phyloP scores from a whole-genome alignment of 2,329 filamentous ascomycete genomes.

The Cadophora luteo-olivacea region DNA sequence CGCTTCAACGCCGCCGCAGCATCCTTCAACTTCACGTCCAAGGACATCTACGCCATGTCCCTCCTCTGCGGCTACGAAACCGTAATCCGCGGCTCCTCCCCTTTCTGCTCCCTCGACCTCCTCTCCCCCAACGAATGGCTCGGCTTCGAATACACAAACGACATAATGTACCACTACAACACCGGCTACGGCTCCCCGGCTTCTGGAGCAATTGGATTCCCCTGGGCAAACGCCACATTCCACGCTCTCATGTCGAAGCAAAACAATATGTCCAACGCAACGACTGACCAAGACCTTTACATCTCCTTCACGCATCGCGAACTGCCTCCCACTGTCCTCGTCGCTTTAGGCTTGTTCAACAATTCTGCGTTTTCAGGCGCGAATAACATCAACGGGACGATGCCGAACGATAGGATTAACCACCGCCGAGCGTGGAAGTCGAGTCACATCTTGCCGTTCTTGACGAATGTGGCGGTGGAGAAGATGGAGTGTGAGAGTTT shows the following conservation, averaged over 20 bases:
- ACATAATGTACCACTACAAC: conserved; percentile 58
- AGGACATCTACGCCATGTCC: conserved; percentile 58
- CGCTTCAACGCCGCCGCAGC: conserved; percentile 54
- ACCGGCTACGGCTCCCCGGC: conserved; percentile 57
- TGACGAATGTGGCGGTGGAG: conserved; percentile 60
- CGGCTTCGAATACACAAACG: conserved; percentile 56
- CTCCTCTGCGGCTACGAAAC: conserved; percentile 58
- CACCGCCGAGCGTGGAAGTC: conserved; percentile 56
- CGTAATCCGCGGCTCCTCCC: conserved; percentile 54
- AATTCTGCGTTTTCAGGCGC: conserved; percentile 55
- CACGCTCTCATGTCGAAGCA: conserved; percentile 44
- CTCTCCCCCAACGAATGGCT: conserved; percentile 56
- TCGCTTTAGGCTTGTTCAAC: conserved; percentile 61
- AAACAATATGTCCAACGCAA: conserved; percentile 44
- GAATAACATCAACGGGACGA: conserved; percentile 55
- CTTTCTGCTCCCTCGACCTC: conserved; percentile 53
- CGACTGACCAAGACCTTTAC: conserved; percentile 54
- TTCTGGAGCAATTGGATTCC: conserved; percentile 55
- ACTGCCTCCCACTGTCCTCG: conserved; percentile 58
- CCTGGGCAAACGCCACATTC: conserved; percentile 60
- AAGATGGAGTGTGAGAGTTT: conserved; percentile 58
- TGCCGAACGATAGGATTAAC: conserved; percentile 56
- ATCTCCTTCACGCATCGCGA: conserved; percentile 62
- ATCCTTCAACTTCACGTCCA: conserved; percentile 58
- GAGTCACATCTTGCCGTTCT: conserved; percentile 58